phyloP scores from a whole-genome alignment of 179 eudicot species.

The Camellia oleifera region DNA sequence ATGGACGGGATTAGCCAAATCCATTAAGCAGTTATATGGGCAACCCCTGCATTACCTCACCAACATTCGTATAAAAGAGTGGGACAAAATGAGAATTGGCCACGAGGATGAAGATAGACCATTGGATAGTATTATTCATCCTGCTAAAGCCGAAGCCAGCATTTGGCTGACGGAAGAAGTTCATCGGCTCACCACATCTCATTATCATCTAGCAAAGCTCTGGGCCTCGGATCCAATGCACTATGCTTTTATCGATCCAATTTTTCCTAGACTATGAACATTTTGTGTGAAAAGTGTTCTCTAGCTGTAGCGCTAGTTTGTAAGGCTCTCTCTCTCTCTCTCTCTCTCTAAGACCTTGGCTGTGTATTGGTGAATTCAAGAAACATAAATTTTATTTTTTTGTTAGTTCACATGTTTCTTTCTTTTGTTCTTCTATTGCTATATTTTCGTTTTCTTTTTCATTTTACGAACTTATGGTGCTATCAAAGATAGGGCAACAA shows the following conservation, averaged over 20 bases:
- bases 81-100: constrained; percentile 67
- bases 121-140: constrained; percentile 64
- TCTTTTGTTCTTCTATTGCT: neutral
- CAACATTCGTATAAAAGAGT: constrained; percentile 52
- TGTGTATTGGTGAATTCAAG: neutral
- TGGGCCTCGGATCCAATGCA: constrained; percentile 53
- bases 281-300: neutral
- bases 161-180: constrained; percentile 74
- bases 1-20: constrained; percentile 65
- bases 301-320: neutral
- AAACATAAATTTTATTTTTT: neutral
- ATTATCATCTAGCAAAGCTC: constrained; percentile 41
- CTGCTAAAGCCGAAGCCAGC: constrained; percentile 68
- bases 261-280: constrained; percentile 38
- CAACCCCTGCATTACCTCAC: constrained; percentile 93
- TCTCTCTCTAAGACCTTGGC: neutral
- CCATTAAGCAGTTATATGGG: constrained; percentile 61
- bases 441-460: too few relatives aligned
- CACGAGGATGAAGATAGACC: constrained; percentile 44
- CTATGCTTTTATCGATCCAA: constrained; percentile 50
- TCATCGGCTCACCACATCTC: constrained; percentile 59
- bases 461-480: too few relatives aligned
- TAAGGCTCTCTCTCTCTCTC: neutral
- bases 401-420: neutral
- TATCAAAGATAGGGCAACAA: too few relatives aligned